Base-by-base conservation (phyloP, 1,284 basidiomycete genomes). In the Chiua sp. region DNA sequence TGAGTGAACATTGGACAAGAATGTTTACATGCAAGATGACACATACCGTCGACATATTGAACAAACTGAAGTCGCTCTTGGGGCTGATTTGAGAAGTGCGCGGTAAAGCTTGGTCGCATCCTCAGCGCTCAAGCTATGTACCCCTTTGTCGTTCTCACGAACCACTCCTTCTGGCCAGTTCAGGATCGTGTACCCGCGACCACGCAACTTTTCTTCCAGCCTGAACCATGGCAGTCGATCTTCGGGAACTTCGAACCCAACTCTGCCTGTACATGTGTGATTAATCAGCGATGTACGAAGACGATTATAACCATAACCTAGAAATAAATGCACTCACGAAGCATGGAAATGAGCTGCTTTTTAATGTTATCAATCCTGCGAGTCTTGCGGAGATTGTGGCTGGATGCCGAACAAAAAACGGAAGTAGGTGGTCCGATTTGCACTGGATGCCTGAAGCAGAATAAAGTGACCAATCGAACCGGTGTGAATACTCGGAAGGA, bases 191-290 rank as follows among this genome's bases (percentile, higher is more conserved):
- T 65, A 65, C 15, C 57, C 60, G 12, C 50, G 51, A 33, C 51
- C 63, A 12, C 1, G 1, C 1, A 68, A 11, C 18, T 33, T 39
- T 0, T 10, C 28, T n/a, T 59, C 48, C 3, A 68, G 51, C 4
- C 54, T 66, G 2, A 55, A 63, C 65, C 66, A 68, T 7, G 58
- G 63, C 0, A 66, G 61, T 7, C 57, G 51, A 49, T 53, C 44
- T 0, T 55, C 52, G 4, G 56, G 22, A 13, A 67, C 8, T 2
- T 10, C 42, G 13, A 65, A 65, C 4, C 51, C 53, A 1, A 56
- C 51, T n/a, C 52, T 26, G 4, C 57, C 65, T 68, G 35, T 2
- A 26, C 26, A 3, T 2, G 33, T n/a, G 0, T 2, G 6, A 20
- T 39, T 12, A 1, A 7, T 52, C 51, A 1, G 26, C 2, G 7